Conservation (phyloP, 768 basidiomycete species). For the Scleroderma bovista region DNA sequence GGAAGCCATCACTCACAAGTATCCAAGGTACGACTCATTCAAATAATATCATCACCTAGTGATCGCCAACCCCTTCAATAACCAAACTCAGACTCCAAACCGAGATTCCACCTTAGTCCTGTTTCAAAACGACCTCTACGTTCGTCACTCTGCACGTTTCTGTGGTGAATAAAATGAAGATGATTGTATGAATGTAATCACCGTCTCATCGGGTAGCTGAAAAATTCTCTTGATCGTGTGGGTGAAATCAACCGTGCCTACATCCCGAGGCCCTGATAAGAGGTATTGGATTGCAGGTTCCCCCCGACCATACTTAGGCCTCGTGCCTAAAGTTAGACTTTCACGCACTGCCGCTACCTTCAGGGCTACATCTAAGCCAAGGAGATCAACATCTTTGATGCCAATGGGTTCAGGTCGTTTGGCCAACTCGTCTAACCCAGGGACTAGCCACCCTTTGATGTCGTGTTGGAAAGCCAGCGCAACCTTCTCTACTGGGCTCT, state of each 20-base stretch:
- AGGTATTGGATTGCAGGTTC: background rate
- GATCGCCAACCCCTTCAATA: too few relatives aligned
- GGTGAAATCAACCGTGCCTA: background rate
- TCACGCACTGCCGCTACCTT: conserved; percentile 20
- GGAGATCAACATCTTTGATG: conserved; percentile 7
- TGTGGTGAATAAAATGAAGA: background rate
- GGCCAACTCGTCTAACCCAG: conserved; percentile 20
- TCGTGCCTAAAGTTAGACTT: conserved; percentile 7
- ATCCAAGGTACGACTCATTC: too few relatives aligned
- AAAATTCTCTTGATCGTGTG: background rate
- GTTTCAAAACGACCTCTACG: too few relatives aligned
- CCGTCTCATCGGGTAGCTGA: background rate
- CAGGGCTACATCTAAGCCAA: conserved; percentile 12
- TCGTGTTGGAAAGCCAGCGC: conserved; percentile 25
- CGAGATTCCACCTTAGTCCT: too few relatives aligned
- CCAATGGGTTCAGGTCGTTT: conserved; percentile 14
- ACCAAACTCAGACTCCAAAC: too few relatives aligned
- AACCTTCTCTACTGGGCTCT: conserved; percentile 22
- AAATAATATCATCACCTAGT: too few relatives aligned
- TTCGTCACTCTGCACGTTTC: background rate
- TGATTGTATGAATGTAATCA: background rate
- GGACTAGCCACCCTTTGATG: conserved; percentile 30
- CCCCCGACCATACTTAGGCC: background rate
- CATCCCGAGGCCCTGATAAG: background rate
- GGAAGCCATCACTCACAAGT: too few relatives aligned